Percentiles rank a stretch among this genome's conserved stretches.
Conservation (phyloP, 108 stramenopile genomes). For the Cyclotella choctawhatcheeana region DNA sequence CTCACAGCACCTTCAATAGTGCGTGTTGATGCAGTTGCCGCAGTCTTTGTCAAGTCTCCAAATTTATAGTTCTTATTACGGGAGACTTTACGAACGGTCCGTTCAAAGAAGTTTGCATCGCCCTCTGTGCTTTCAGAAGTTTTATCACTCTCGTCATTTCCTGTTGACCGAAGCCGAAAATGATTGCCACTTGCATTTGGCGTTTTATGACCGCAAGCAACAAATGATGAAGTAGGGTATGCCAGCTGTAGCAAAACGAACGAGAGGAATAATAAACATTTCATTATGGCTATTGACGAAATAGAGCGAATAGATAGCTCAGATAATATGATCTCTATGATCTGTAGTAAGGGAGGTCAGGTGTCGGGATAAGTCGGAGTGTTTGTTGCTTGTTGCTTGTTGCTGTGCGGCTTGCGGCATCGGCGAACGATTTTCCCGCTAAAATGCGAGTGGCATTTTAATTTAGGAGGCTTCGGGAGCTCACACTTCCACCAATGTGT, state of each 20-base stretch:
- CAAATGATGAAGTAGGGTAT: slow-evolving; percentile 5
- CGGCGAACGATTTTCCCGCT: too few relatives aligned
- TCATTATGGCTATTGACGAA: not conserved
- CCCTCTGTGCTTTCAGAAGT: too few relatives aligned
- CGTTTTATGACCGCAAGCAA: slow-evolving; percentile 1
- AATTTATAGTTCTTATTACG: slow-evolving; percentile 32
- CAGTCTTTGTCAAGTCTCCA: slow-evolving; percentile 32
- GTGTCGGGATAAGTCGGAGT: too few relatives aligned
- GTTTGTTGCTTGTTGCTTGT: too few relatives aligned
- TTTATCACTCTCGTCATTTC: not conserved
- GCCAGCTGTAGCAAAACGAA: not conserved
- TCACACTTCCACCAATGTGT: too few relatives aligned
- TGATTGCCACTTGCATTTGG: not conserved
- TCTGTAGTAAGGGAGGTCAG: too few relatives aligned
- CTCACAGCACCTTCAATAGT: slow-evolving; percentile 25
- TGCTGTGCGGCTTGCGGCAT: too few relatives aligned
- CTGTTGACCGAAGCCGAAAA: not conserved
- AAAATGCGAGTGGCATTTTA: too few relatives aligned
- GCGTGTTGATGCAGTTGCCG: slow-evolving; percentile 10
- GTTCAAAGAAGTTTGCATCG: slow-evolving; percentile 26
- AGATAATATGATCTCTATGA: too few relatives aligned
- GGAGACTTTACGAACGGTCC: slow-evolving; percentile 28
- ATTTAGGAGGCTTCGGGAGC: too few relatives aligned
- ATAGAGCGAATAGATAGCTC: too few relatives aligned
- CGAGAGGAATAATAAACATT: not conserved